These are phyloP conservation scores for Solanum ossicruentum DNA, from an alignment of 257 asterid genomes.

Conservation along the genomic window DNA sequence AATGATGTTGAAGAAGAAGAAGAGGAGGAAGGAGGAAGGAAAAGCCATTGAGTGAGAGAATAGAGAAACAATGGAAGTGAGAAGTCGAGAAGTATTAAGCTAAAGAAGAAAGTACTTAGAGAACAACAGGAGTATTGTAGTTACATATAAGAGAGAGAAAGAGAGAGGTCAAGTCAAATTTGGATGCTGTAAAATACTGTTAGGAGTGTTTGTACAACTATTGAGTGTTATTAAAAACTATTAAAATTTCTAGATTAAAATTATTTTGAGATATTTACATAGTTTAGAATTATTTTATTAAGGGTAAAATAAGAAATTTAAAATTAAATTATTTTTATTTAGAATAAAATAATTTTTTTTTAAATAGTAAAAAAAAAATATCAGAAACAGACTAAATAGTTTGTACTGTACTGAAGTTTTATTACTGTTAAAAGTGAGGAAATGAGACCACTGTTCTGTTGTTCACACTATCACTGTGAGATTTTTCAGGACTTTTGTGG, in stretches of 20 bases:
- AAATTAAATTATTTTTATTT: too few relatives aligned
- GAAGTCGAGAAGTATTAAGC: not conserved
- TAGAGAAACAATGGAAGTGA: not conserved
- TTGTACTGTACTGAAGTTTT: not conserved
- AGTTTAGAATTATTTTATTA: too few relatives aligned
- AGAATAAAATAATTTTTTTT: too few relatives aligned
- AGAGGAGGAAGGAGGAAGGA: conserved; percentile 11
- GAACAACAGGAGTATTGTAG: not conserved
- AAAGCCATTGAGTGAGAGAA: conserved; percentile 32
- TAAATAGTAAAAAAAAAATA: rapidly evolving
- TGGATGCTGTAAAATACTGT: not conserved
- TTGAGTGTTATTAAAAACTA: not conserved
- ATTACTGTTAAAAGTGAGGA: not conserved
- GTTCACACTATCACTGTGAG: not conserved
- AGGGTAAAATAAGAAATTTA: too few relatives aligned
- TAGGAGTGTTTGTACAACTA: not conserved
- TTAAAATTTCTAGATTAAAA: too few relatives aligned
- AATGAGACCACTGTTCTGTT: not conserved
- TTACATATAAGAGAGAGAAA: not conserved
- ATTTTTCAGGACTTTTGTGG: not conserved
- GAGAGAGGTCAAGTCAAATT: conserved; percentile 27
- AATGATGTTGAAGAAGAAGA: conserved; percentile 16
- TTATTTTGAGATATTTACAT: too few relatives aligned
- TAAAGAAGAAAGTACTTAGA: not conserved
- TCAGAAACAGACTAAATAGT: not conserved